phyloP scores from a whole-genome alignment of 306 rosid species.

The Gastrolobium bilobum region DNA sequence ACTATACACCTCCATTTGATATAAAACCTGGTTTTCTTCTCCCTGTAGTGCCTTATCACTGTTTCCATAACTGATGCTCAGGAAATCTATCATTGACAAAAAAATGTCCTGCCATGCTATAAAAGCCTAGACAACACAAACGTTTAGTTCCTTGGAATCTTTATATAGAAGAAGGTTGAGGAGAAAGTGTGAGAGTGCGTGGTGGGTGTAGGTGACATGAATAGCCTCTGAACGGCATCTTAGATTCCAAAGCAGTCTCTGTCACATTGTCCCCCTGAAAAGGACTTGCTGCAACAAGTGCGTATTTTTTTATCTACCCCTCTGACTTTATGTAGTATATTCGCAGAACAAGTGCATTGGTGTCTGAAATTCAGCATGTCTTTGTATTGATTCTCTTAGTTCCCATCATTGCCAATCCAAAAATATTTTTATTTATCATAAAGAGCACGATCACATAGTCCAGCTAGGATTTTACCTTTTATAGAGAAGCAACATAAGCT shows the following conservation, averaged over 20 bases:
- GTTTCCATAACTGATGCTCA: conserved; percentile 51
- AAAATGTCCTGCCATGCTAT: conserved; percentile 50
- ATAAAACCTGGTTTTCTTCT: conserved; percentile 64
- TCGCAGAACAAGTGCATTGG: neutral
- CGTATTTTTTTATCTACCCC: conserved; percentile 46
- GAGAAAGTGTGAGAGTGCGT: conserved; percentile 22
- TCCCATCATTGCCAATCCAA: conserved; percentile 11
- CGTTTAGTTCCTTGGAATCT: conserved; percentile 9
- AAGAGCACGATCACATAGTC: neutral
- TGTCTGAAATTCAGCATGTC: conserved; percentile 35
- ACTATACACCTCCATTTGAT: conserved; percentile 75
- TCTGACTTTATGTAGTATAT: conserved; percentile 31
- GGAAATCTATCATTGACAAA: conserved; percentile 37
- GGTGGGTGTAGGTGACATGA: conserved; percentile 44
- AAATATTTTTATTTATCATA: neutral
- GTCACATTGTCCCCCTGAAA: conserved; percentile 61
- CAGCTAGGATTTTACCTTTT: conserved; percentile 19
- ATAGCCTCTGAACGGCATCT: conserved; percentile 38
- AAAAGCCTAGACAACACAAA: conserved; percentile 23
- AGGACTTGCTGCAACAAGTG: conserved; percentile 44
- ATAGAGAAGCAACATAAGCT: neutral
- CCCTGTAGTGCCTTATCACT: conserved; percentile 61
- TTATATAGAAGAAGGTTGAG: conserved; percentile 44
- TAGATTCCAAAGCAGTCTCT: conserved; percentile 53
- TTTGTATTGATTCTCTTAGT: conserved; percentile 20